A percentile compares a stretch with the other conserved stretches of the same genome.
Conservation (phyloP, 768 basidiomycete genomes). For the Leucosporidium scottii region DNA sequence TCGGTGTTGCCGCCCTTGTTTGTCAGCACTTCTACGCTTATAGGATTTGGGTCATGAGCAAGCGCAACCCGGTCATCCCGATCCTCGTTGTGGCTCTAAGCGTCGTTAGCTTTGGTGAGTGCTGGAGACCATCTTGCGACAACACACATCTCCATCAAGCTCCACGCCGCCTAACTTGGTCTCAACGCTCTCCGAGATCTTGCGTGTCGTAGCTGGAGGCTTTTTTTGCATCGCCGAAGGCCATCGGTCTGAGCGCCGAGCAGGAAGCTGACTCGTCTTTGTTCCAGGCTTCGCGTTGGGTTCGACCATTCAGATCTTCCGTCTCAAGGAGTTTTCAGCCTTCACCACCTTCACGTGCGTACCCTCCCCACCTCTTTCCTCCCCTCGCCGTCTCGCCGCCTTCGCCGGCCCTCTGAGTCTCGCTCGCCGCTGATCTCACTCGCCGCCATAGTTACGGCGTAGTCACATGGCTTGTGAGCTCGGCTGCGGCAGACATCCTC, state of each 20-base stretch:
- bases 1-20: not conserved
- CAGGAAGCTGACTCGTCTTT: not conserved
- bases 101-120: slow-evolving; percentile 5
- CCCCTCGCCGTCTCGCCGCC: too few relatives aligned
- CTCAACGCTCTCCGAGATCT: too few relatives aligned
- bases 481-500: slow-evolving; percentile 10
- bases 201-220: too few relatives aligned
- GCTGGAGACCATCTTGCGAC: too few relatives aligned
- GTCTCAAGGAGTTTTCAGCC: slow-evolving; percentile 4
- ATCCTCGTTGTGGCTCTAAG: slow-evolving; percentile 11
- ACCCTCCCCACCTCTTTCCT: too few relatives aligned
- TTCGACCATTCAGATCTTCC: slow-evolving; percentile 13
- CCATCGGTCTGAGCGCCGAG: too few relatives aligned
- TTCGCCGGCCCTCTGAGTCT: too few relatives aligned
- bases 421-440: too few relatives aligned
- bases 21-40: slow-evolving; percentile 11
- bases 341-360: not conserved
- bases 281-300: slow-evolving; percentile 10
- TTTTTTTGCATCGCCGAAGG: too few relatives aligned
- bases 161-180: too few relatives aligned
- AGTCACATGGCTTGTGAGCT: not conserved
- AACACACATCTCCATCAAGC: too few relatives aligned
- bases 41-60: slow-evolving; percentile 18
- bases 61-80: not conserved
- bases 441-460: not conserved